phyloP scores from a whole-genome alignment of 2,329 filamentous ascomycete species.

The Fusarium sp. region DNA sequence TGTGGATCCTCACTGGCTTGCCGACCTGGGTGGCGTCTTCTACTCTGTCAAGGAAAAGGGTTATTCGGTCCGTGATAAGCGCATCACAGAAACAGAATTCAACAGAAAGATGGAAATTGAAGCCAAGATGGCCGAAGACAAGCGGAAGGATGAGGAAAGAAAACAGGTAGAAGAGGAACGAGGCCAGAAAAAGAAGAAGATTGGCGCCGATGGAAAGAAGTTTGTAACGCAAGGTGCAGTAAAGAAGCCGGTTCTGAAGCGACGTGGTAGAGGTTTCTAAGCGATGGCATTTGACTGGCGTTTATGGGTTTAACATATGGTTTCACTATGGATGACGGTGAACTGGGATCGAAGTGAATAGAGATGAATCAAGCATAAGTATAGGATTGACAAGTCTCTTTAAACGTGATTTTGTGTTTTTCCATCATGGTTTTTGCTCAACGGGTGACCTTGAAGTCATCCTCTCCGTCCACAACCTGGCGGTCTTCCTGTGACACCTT shows the following conservation, averaged over 20 bases:
- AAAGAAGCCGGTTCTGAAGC: slow-evolving; percentile 72
- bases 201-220: slow-evolving; percentile 63
- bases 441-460: slow-evolving; percentile 72
- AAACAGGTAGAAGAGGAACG: slow-evolving; percentile 66
- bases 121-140: slow-evolving; percentile 90
- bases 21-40: slow-evolving; percentile 95
- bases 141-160: slow-evolving; percentile 75
- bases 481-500: slow-evolving; percentile 80
- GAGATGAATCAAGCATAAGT: not conserved
- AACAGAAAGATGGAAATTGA: slow-evolving; percentile 95
- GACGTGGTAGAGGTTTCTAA: slow-evolving; percentile 69
- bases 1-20: slow-evolving; percentile 97
- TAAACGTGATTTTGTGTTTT: not conserved
- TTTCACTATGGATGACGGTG: slow-evolving; percentile 9
- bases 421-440: slow-evolving; percentile 36
- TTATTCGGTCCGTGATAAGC: slow-evolving; percentile 88
- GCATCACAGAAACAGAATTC: slow-evolving; percentile 91
- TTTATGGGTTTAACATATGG: not conserved
- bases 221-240: slow-evolving; percentile 74
- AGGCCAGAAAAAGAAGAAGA: slow-evolving; percentile 58
- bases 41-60: slow-evolving; percentile 98
- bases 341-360: not conserved
- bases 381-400: not conserved
- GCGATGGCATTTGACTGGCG: not conserved
- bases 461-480: slow-evolving; percentile 76